A percentile compares a stretch with the other conserved stretches of the same genome.
Evolutionary conservation across 2,329 filamentous ascomycete genomes (phyloP).

Genomic region (Alternaria tenuissima): DNA sequence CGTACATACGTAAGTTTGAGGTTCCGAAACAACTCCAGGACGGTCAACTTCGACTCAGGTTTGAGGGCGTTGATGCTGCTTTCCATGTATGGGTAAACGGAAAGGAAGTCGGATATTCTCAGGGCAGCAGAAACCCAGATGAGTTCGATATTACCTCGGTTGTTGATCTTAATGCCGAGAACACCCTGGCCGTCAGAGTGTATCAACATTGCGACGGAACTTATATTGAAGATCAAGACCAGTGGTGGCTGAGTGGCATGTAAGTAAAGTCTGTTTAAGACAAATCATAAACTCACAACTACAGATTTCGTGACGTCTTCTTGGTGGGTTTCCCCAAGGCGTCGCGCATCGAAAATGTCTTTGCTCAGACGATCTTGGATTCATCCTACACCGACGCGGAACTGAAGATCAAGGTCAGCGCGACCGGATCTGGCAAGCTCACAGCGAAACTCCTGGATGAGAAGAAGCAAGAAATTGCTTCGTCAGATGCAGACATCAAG

Average conservation of each 20-base stretch:
- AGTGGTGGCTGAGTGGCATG: conserved; percentile 71
- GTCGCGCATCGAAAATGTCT: conserved; percentile 65
- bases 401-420: conserved; percentile 58
- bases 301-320: conserved; percentile 73
- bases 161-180: conserved; percentile 58
- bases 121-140: conserved; percentile 72
- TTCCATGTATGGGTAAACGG: conserved; percentile 76
- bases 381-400: conserved; percentile 60
- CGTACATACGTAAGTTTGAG: conserved; percentile 65
- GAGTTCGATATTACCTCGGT: conserved; percentile 72
- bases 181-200: conserved; percentile 69
- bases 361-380: conserved; percentile 64
- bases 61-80: conserved; percentile 76
- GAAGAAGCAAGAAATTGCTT: conserved; percentile 36
- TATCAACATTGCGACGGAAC: conserved; percentile 75
- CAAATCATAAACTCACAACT: conserved; percentile 18
- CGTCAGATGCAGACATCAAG: conserved; percentile 21
- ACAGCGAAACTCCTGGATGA: conserved; percentile 58
- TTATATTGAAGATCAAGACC: conserved; percentile 74
- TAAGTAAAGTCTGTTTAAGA: conserved; percentile 19
- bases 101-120: conserved; percentile 69
- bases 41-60: conserved; percentile 68
- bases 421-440: conserved; percentile 53
- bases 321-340: conserved; percentile 65
- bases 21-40: conserved; percentile 61